Conservation (phyloP, 148 eudicot species). For the Spergularia bocconei region DNA sequence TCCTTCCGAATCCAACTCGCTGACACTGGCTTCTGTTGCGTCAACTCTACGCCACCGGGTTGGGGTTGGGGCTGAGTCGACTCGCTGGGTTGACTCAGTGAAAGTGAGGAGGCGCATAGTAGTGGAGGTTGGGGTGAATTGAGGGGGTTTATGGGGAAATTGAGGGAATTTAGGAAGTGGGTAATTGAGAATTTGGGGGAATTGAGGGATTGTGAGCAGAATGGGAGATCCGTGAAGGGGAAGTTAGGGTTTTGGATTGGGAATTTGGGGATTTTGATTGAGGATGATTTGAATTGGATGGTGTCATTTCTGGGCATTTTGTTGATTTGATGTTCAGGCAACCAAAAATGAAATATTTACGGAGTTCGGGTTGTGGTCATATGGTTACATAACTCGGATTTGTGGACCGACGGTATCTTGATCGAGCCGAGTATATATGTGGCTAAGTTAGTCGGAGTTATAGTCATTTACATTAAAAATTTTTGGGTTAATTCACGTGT, state of each 20-base stretch:
- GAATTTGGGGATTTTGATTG: constrained; percentile 44
- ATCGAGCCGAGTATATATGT: no score
- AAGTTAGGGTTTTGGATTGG: constrained; percentile 9
- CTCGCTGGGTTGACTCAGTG: constrained; percentile 31
- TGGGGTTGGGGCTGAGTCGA: constrained; percentile 7
- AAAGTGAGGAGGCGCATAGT: constrained; percentile 57
- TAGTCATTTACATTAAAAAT: no score
- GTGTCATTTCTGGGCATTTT: constrained; percentile 55
- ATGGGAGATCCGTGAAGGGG: constrained; percentile 34
- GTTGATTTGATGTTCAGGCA: not conserved
- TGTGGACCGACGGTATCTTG: no score
- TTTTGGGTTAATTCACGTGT: no score
- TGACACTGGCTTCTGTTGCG: constrained; percentile 23
- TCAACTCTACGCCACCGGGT: constrained; percentile 16
- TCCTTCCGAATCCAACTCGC: constrained; percentile 44
- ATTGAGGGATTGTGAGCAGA: constrained; percentile 41
- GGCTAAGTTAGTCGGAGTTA: no score
- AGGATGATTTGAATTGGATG: constrained; percentile 55
- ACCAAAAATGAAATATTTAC: not conserved
- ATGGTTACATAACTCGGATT: no score
- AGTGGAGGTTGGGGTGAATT: constrained; percentile 24
- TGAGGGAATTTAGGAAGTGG: constrained; percentile 42
- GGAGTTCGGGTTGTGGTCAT: no score
- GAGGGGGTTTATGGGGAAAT: constrained; percentile 20
- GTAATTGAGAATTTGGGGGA: constrained; percentile 40